These are phyloP conservation scores for Eutypa lata DNA, from an alignment of 2,329 filamentous ascomycete genomes.

Conservation along the genomic window DNA sequence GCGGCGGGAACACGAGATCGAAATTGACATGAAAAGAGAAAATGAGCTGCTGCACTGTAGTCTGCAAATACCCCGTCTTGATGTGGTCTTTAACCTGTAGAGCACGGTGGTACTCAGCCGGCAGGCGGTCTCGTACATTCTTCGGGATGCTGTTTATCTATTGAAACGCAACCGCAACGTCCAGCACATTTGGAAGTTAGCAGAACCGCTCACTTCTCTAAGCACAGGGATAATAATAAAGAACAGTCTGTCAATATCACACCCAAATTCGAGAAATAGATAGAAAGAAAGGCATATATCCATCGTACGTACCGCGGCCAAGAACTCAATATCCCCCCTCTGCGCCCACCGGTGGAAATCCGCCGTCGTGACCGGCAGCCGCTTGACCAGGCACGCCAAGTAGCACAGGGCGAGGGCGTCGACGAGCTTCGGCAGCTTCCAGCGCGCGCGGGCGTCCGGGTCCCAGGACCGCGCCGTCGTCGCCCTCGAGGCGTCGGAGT, in stretches of 20 bases:
- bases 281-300: not conserved
- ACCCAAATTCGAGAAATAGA: not conserved
- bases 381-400: constrained; percentile 70
- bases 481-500: constrained; percentile 24
- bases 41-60: constrained; percentile 58
- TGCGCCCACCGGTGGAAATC: constrained; percentile 70
- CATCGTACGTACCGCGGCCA: constrained; percentile 54
- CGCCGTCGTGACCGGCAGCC: constrained; percentile 71
- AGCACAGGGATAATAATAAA: no score
- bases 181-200: constrained; percentile 4
- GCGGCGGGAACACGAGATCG: constrained; percentile 65
- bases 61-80: constrained; percentile 59
- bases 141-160: constrained; percentile 57
- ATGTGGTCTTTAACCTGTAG: constrained; percentile 53
- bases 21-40: constrained; percentile 66
- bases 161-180: not conserved
- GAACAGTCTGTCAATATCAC: not conserved
- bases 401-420: constrained; percentile 81
- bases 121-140: constrained; percentile 64
- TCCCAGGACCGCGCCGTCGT: constrained; percentile 37
- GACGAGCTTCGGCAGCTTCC: constrained; percentile 63
- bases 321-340: constrained; percentile 67
- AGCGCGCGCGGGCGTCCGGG: constrained; percentile 41
- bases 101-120: constrained; percentile 55
- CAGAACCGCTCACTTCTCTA: not conserved